Percentiles rank a stretch among this genome's conserved stretches.
These are phyloP conservation scores for Coleophoma crateriformis DNA, from an alignment of 2,329 filamentous ascomycete genomes.

Conservation along the genomic window DNA sequence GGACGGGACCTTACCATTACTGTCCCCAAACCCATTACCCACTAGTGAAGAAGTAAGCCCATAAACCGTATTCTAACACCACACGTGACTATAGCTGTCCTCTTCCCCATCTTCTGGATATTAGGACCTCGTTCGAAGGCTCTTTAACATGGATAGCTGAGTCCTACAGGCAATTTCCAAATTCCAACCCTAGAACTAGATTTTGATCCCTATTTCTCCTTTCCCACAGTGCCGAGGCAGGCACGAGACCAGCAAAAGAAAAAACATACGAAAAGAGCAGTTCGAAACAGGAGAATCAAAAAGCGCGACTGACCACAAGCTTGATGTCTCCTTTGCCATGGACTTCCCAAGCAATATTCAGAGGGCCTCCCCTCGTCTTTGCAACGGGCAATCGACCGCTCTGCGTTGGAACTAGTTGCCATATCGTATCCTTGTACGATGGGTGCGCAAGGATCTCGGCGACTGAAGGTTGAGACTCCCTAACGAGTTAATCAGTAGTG, in stretches of 20 bases:
- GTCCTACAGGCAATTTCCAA: no score
- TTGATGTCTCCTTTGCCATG: slow-evolving; percentile 70
- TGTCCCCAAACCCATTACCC: slow-evolving; percentile 76
- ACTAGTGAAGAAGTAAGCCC: slow-evolving; percentile 37
- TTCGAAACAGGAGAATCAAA: no score
- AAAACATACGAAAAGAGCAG: no score
- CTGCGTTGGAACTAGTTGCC: slow-evolving; percentile 61
- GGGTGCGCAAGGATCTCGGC: slow-evolving; percentile 59
- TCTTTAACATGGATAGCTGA: no score
- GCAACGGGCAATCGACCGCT: slow-evolving; percentile 60
- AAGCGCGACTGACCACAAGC: slow-evolving; percentile 56
- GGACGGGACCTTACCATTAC: slow-evolving; percentile 31
- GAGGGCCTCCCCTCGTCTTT: slow-evolving; percentile 65
- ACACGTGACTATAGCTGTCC: not conserved
- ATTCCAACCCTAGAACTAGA: no score
- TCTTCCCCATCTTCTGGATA: no score
- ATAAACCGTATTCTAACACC: slow-evolving; percentile 7
- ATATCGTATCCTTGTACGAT: slow-evolving; percentile 61
- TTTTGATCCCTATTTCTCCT: no score
- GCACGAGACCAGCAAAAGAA: no score
- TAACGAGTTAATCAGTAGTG: not conserved
- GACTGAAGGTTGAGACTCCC: slow-evolving; percentile 30
- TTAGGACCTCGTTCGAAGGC: no score
- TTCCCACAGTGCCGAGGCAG: no score
- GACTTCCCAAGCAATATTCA: slow-evolving; percentile 73